phyloP scores from a whole-genome alignment of 768 basidiomycete genomes.

The Rubroboletus pulcherrimus region DNA sequence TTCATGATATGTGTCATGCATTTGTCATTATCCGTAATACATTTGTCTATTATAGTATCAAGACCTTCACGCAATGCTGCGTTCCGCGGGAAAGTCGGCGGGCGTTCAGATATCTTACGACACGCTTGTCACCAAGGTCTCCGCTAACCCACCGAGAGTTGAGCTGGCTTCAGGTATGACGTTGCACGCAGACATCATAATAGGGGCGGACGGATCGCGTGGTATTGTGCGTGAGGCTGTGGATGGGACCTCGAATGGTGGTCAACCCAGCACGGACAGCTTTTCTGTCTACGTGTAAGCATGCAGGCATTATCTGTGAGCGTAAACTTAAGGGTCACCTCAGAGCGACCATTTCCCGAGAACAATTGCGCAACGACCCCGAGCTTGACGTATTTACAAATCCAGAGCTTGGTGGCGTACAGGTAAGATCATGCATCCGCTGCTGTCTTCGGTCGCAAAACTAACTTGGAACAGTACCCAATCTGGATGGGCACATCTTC shows the following conservation, averaged over 20 bases:
- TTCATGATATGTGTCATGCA: background rate
- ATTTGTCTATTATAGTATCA: constrained; percentile 39
- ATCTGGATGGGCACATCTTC: constrained; percentile 21
- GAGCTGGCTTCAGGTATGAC: constrained; percentile 39
- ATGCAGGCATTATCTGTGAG: background rate
- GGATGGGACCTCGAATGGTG: constrained; percentile 25
- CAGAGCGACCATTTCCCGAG: constrained; percentile 41
- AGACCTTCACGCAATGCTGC: constrained; percentile 46
- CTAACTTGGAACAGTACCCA: constrained; percentile 8
- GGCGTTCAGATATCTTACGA: constrained; percentile 47
- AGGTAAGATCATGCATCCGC: constrained; percentile 4
- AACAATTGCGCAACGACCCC: constrained; percentile 37
- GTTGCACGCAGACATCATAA: constrained; percentile 46
- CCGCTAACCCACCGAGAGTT: constrained; percentile 28
- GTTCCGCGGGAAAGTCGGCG: constrained; percentile 41
- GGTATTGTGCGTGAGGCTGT: constrained; percentile 38
- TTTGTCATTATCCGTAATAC: background rate
- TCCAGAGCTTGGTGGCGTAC: constrained; percentile 10
- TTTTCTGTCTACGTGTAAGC: constrained; percentile 42
- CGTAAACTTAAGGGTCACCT: constrained; percentile 1
- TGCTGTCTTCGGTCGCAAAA: background rate
- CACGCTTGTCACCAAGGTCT: constrained; percentile 31
- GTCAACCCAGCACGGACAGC: constrained; percentile 22
- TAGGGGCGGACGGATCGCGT: constrained; percentile 55
- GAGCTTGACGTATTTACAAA: constrained; percentile 30